Percentiles rank a stretch among this genome's conserved stretches.
Evolutionary conservation across 441 rosid species (phyloP).

Genomic region (Adansonia grandidieri): DNA sequence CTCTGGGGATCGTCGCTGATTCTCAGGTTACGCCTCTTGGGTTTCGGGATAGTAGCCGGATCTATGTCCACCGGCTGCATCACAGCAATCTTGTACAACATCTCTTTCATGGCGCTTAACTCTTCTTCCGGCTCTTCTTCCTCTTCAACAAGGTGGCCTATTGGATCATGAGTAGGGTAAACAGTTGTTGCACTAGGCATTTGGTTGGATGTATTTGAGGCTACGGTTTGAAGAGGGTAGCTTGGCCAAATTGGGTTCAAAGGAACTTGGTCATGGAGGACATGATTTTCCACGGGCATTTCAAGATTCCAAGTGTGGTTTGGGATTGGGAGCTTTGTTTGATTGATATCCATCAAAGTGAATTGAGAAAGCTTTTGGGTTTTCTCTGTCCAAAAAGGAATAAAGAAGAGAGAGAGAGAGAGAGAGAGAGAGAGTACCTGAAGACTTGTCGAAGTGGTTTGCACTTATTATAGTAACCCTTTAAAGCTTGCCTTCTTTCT

Average conservation of each 20-base stretch:
- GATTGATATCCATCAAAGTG: constrained; percentile 59
- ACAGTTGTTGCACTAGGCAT: constrained; percentile 15
- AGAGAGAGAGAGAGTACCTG: background rate
- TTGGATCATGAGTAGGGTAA: constrained; percentile 19
- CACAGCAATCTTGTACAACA: constrained; percentile 83
- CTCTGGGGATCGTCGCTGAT: constrained; percentile 88
- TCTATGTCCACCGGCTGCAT: constrained; percentile 90
- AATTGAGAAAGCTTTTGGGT: background rate
- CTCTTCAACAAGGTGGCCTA: constrained; percentile 24
- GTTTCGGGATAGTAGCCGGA: constrained; percentile 67
- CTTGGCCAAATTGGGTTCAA: constrained; percentile 40
- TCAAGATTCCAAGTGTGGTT: constrained; percentile 52
- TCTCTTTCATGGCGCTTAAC: constrained; percentile 78
- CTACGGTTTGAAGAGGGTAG: constrained; percentile 37
- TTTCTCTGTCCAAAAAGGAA: background rate
- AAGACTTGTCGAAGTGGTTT: constrained; percentile 29
- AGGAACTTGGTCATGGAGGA: constrained; percentile 42
- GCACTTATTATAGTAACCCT: constrained; percentile 22
- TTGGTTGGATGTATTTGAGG: constrained; percentile 33
- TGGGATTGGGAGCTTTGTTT: constrained; percentile 42
- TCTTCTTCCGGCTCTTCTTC: constrained; percentile 65
- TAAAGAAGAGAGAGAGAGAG: background rate
- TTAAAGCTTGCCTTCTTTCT: constrained; percentile 24
- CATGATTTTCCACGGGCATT: constrained; percentile 56
- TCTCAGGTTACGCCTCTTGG: constrained; percentile 73